These are phyloP conservation scores for Catunica adiposa DNA, from an alignment of 2,329 filamentous ascomycete genomes.

Conservation along the genomic window DNA sequence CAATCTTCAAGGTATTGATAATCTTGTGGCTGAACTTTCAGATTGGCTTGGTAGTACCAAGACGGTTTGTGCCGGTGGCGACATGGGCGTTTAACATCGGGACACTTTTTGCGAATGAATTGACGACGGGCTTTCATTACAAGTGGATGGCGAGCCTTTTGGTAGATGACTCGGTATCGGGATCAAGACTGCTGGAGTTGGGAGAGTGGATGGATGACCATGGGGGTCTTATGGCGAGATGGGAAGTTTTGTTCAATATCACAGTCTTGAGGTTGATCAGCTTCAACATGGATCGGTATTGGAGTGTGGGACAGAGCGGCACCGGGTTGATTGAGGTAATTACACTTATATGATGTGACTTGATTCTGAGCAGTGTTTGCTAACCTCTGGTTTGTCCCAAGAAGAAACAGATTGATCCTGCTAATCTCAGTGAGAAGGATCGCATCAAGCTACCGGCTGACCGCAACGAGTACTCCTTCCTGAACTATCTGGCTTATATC, in stretches of 20 bases:
- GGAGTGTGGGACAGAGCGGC: slow-evolving; percentile 59
- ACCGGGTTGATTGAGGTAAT: slow-evolving; percentile 55
- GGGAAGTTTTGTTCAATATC: slow-evolving; percentile 97
- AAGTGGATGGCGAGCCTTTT: slow-evolving; percentile 37
- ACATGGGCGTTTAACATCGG: slow-evolving; percentile 86
- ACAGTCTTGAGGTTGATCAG: slow-evolving; percentile 84
- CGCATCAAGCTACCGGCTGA: slow-evolving; percentile 63
- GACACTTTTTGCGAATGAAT: slow-evolving; percentile 78
- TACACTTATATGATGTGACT: background rate
- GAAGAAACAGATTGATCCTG: slow-evolving; percentile 93
- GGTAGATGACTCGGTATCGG: slow-evolving; percentile 18
- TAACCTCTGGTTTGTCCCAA: slow-evolving; percentile 48
- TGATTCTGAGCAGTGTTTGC: slow-evolving; percentile 19
- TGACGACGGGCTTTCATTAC: slow-evolving; percentile 61
- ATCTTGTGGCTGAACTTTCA: slow-evolving; percentile 74
- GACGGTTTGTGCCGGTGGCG: slow-evolving; percentile 49
- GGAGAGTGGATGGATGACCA: slow-evolving; percentile 61
- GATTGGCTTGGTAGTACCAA: slow-evolving; percentile 56
- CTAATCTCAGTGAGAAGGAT: slow-evolving; percentile 75
- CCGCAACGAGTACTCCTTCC: slow-evolving; percentile 54
- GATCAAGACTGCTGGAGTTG: slow-evolving; percentile 36
- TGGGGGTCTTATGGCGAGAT: slow-evolving; percentile 70
- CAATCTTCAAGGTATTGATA: slow-evolving; percentile 60
- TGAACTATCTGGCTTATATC: slow-evolving; percentile 76
- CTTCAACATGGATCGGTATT: slow-evolving; percentile 95